Conservation (phyloP, 176 grass and related monocot genomes). For the Rhipidocladum racemiflorum region DNA sequence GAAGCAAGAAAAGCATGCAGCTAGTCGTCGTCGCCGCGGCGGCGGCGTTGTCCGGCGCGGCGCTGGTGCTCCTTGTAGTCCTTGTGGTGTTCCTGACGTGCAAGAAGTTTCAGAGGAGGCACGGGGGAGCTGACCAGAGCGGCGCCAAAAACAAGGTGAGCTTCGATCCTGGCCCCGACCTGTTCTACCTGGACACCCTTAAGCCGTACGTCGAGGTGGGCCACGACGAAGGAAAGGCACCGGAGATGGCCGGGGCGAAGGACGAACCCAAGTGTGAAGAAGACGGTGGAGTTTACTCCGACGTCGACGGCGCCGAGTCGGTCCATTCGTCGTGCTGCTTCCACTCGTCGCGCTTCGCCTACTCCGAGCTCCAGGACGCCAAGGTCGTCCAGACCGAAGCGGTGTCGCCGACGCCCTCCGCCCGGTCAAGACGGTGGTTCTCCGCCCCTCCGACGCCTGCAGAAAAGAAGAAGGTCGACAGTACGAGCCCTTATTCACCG, state of each 20-base stretch:
- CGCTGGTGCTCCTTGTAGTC: constrained; percentile 35
- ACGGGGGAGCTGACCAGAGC: constrained; percentile 16
- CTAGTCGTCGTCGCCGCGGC: constrained; percentile 30
- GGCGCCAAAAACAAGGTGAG: constrained; percentile 66
- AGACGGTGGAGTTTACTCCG: constrained; percentile 22
- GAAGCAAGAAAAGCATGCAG: constrained; percentile 10
- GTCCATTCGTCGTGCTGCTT: constrained; percentile 74
- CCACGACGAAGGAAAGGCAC: not conserved
- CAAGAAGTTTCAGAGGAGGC: constrained; percentile 34
- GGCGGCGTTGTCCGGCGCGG: constrained; percentile 30
- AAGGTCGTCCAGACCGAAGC: constrained; percentile 6
- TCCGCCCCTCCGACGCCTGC: constrained; percentile 36
- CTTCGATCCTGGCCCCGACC: constrained; percentile 65
- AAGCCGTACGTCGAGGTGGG: constrained; percentile 54
- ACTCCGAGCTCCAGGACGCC: constrained; percentile 39
- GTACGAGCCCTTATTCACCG: constrained; percentile 7
- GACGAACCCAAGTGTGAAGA: constrained; percentile 13
- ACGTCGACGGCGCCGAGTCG: constrained; percentile 53
- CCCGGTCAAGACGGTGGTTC: constrained; percentile 30
- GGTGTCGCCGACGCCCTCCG: constrained; percentile 33
- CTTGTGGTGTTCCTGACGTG: constrained; percentile 48
- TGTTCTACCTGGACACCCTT: constrained; percentile 69
- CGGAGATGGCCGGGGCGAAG: not conserved
- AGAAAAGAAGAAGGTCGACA: not conserved
- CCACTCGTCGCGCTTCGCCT: constrained; percentile 41